These are phyloP conservation scores for Trifolium pratense DNA, from an alignment of 306 rosid genomes.

Conservation along the genomic window DNA sequence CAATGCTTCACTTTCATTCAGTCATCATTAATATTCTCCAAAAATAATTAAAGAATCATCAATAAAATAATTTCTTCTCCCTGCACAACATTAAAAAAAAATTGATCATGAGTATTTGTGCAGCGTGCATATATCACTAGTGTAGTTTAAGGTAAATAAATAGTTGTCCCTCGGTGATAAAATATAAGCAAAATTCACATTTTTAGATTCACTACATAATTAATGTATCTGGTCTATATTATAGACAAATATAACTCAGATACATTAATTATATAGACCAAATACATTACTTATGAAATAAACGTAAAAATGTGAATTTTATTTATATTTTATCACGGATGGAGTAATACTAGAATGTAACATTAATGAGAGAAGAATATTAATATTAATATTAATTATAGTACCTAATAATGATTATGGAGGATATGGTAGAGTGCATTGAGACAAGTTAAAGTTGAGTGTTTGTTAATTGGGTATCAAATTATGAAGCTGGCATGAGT, in stretches of 20 bases:
- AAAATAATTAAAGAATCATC: conserved; percentile 77
- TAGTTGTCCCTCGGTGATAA: too few relatives aligned
- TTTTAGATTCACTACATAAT: too few relatives aligned
- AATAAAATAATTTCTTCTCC: conserved; percentile 56
- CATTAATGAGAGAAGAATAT: conserved; percentile 36
- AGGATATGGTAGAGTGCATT: conserved; percentile 30
- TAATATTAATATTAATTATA: neutral
- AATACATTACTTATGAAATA: too few relatives aligned
- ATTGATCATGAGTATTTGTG: conserved; percentile 55
- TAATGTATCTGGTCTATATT: too few relatives aligned
- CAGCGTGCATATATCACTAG: conserved; percentile 44
- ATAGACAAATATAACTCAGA: too few relatives aligned
- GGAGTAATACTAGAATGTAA: neutral
- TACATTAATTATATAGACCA: too few relatives aligned
- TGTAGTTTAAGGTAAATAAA: conserved; percentile 29
- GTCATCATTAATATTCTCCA: conserved; percentile 60
- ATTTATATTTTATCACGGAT: too few relatives aligned
- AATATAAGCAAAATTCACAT: too few relatives aligned
- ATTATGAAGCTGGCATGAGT: conserved; percentile 55
- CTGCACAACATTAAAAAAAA: conserved; percentile 59
- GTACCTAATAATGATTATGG: conserved; percentile 59
- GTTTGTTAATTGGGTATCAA: conserved; percentile 57
- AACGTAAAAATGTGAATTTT: too few relatives aligned
- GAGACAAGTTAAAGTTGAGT: conserved; percentile 56
- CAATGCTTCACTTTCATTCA: conserved; percentile 61